These are phyloP conservation scores for Cryphonectria radicalis DNA, from an alignment of 2,329 filamentous ascomycete genomes.

Conservation along the genomic window DNA sequence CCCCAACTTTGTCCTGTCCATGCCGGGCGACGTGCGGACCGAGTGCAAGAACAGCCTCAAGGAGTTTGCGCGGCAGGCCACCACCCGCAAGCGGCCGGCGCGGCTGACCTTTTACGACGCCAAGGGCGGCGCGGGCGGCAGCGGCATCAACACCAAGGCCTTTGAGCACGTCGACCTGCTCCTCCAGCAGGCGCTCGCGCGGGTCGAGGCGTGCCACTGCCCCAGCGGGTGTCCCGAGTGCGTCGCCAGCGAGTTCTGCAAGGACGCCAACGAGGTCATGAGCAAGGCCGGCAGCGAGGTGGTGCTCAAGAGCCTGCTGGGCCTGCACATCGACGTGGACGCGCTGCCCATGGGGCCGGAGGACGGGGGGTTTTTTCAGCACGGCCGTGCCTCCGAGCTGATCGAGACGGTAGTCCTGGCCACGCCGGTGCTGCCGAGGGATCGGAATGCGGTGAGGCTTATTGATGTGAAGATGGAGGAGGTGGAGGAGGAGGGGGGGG, in stretches of 20 bases:
- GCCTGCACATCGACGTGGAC: slow-evolving; percentile 79
- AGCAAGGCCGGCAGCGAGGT: slow-evolving; percentile 87
- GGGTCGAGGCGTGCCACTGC: slow-evolving; percentile 79
- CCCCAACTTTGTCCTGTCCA: slow-evolving; percentile 87
- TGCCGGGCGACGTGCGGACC: slow-evolving; percentile 89
- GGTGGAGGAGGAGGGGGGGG: slow-evolving; percentile 30
- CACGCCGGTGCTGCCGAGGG: slow-evolving; percentile 60
- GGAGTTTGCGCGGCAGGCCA: slow-evolving; percentile 76
- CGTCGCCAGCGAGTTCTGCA: slow-evolving; percentile 82
- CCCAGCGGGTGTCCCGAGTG: slow-evolving; percentile 86
- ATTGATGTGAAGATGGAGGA: slow-evolving; percentile 33
- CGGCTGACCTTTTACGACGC: slow-evolving; percentile 93
- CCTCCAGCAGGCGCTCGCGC: slow-evolving; percentile 72
- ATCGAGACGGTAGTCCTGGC: slow-evolving; percentile 85
- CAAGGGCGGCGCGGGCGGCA: slow-evolving; percentile 82
- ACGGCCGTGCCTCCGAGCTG: slow-evolving; percentile 79
- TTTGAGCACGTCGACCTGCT: slow-evolving; percentile 90
- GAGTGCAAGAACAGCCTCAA: slow-evolving; percentile 91
- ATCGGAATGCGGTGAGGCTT: slow-evolving; percentile 30
- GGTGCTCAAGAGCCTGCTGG: slow-evolving; percentile 75
- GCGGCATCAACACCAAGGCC: slow-evolving; percentile 87
- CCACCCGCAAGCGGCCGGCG: slow-evolving; percentile 79
- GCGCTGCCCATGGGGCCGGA: slow-evolving; percentile 85
- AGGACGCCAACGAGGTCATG: slow-evolving; percentile 88
- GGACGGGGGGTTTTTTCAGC: slow-evolving; percentile 60